Evolutionary conservation across 2,329 filamentous ascomycete species (phyloP), one percentile per base, ranked within the genome.

Genomic region (Ascochyta lentis): DNA sequence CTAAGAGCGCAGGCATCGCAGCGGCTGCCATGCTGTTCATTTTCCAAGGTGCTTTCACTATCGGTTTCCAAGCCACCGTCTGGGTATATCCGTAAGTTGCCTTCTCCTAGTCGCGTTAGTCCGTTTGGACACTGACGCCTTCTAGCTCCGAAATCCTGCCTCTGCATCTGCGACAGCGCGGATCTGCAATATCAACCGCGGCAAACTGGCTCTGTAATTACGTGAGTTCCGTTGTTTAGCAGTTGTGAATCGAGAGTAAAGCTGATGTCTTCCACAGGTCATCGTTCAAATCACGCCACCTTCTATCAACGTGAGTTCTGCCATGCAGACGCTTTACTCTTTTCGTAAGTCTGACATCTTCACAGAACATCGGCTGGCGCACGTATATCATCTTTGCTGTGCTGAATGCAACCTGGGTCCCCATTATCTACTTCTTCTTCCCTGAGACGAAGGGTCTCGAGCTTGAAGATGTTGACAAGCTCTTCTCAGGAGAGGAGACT

Each of bases 401-500:
- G 15, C 57, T 67, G 33, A 66, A 64, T 19, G 63, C 63, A 16
- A 63, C 67, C 10, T 80, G 79, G 49, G 68, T 80, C 0, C 79
- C 78, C 0, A 67, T 80, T 5, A 69, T 80, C 4, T 81, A 78
- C 66, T 74, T 79, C 46, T 77, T 81, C 64, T 84, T 81, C 49
- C 81, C 82, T 0, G 82, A 84, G 58, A 84, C 81, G 3, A 57
- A 57, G 24, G 59, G 59, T 31, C 51, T 59, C 6, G 47, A 54
- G 49, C 45, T 61, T 10, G 59, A 61, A 23, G 59, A 57, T 13
- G 53, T 60, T 22, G 58, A 60, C 24, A 54, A 50, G n/a, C 38
- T 60, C 15, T 60, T 60, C 47, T 59, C 53, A 3, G 57, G 57
- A 12, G 57, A 59, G 19, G 49, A 50, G 26, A 57, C 54, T 13